Evolutionary conservation across 345 rosid genomes (phyloP).

Genomic region (Salix exigua): DNA sequence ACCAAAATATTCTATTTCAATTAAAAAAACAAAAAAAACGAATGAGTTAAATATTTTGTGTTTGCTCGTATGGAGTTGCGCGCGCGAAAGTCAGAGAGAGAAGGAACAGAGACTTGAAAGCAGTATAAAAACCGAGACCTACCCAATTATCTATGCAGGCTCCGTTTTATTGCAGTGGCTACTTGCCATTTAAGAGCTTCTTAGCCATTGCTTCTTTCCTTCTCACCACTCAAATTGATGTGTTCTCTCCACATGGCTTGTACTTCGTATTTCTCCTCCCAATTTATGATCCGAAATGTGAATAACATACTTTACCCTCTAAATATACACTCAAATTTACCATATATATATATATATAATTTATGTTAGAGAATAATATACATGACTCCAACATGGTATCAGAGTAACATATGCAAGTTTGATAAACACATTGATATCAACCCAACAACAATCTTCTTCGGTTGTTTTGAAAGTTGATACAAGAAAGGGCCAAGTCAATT

Average conservation of each 20-base stretch:
- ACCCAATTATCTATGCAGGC: constrained; percentile 51
- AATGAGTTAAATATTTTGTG: not conserved
- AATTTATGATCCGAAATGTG: constrained; percentile 23
- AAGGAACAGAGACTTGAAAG: constrained; percentile 27
- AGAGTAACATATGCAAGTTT: too few species aligned
- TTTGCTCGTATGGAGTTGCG: constrained; percentile 19
- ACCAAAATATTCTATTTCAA: too few species aligned
- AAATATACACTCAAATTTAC: not conserved
- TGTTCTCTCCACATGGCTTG: constrained; percentile 32
- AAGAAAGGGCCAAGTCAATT: not conserved
- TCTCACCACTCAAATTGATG: constrained; percentile 41
- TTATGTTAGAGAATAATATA: too few species aligned
- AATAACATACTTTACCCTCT: constrained; percentile 29
- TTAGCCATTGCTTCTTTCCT: constrained; percentile 39
- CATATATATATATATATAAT: not conserved
- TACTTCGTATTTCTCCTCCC: not conserved
- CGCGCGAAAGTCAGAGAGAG: not conserved
- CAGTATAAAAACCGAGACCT: constrained; percentile 65
- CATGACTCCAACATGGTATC: too few species aligned
- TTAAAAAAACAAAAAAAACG: too few species aligned
- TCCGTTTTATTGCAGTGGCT: constrained; percentile 64
- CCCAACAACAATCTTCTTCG: not conserved
- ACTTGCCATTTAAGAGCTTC: constrained; percentile 36
- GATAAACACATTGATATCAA: not conserved
- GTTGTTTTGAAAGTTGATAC: not conserved